These are phyloP conservation scores for Royoungia palumana DNA, from an alignment of 768 basidiomycete genomes.

Conservation along the genomic window DNA sequence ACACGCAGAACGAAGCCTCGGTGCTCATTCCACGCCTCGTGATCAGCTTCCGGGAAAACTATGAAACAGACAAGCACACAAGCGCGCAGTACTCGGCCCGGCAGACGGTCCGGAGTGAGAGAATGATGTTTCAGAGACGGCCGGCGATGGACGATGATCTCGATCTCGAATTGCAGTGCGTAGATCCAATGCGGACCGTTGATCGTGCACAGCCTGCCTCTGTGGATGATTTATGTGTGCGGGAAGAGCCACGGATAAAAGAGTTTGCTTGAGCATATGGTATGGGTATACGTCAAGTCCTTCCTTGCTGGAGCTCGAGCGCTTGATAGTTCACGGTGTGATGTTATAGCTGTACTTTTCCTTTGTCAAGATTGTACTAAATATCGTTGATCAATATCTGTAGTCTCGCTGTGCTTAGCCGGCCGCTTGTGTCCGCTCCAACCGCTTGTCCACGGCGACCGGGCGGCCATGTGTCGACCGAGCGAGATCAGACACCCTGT, in stretches of 20 bases:
- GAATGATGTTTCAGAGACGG: constrained; percentile 9
- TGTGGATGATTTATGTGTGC: no score
- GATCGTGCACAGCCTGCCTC: not conserved
- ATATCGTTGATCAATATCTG: no score
- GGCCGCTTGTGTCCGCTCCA: constrained; percentile 68
- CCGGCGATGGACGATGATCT: constrained; percentile 4
- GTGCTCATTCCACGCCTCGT: constrained; percentile 20
- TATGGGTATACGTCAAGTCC: no score
- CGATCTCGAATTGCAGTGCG: not conserved
- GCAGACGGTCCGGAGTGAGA: constrained; percentile 1
- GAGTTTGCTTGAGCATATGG: not conserved
- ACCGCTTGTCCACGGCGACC: constrained; percentile 63
- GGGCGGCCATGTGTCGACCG: constrained; percentile 48
- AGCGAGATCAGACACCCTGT: constrained; percentile 52
- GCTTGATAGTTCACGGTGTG: no score
- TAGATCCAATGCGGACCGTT: not conserved
- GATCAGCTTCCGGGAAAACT: constrained; percentile 20
- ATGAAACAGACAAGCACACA: constrained; percentile 1
- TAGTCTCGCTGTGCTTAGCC: no score
- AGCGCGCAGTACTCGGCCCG: not conserved
- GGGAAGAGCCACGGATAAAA: no score
- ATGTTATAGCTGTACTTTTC: no score
- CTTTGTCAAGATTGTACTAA: no score
- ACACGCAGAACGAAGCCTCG: constrained; percentile 14
- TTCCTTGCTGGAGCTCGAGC: no score